These are phyloP conservation scores for Dothiorella sarmentorum DNA, from an alignment of 2,329 filamentous ascomycete species.

Conservation along the genomic window DNA sequence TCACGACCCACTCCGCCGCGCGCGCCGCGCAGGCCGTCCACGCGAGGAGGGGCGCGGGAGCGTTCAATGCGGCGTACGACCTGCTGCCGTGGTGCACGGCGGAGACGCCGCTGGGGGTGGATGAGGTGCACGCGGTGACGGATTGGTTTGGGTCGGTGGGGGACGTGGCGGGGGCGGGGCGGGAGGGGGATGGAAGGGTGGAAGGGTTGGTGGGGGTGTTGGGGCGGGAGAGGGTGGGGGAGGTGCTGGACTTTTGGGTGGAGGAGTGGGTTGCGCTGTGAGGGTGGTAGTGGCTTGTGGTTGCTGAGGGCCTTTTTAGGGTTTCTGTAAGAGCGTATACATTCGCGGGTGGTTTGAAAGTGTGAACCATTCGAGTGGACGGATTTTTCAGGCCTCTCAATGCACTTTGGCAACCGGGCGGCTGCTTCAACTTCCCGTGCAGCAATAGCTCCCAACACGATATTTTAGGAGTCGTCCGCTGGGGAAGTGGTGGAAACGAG, in stretches of 20 bases:
- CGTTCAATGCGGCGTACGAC: slow-evolving; percentile 20
- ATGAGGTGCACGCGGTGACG: slow-evolving; percentile 31
- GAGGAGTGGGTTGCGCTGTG: slow-evolving; percentile 29
- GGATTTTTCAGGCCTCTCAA: too few species aligned
- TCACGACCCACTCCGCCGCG: slow-evolving; percentile 7
- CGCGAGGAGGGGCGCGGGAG: neutral
- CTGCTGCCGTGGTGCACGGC: slow-evolving; percentile 33
- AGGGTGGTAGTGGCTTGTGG: neutral
- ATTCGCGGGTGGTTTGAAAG: too few species aligned
- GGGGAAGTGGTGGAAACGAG: too few species aligned
- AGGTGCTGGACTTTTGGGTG: slow-evolving; percentile 32
- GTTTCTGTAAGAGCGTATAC: too few species aligned
- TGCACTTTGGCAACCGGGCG: too few species aligned
- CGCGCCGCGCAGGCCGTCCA: neutral
- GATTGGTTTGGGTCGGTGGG: slow-evolving; percentile 32
- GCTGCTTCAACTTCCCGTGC: too few species aligned
- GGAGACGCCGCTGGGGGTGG: neutral
- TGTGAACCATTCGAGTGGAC: too few species aligned
- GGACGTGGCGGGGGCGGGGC: slow-evolving; percentile 29
- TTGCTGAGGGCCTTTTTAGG: too few species aligned
- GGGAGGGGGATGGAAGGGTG: slow-evolving; percentile 17
- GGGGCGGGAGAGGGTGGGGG: slow-evolving; percentile 23
- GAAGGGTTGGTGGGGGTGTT: slow-evolving; percentile 24
- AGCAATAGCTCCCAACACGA: too few species aligned
- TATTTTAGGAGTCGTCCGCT: too few species aligned